A percentile compares a stretch with the other conserved stretches of the same genome.
phyloP scores from a whole-genome alignment of 2,329 filamentous ascomycete species.

The Aspergillus sp. region DNA sequence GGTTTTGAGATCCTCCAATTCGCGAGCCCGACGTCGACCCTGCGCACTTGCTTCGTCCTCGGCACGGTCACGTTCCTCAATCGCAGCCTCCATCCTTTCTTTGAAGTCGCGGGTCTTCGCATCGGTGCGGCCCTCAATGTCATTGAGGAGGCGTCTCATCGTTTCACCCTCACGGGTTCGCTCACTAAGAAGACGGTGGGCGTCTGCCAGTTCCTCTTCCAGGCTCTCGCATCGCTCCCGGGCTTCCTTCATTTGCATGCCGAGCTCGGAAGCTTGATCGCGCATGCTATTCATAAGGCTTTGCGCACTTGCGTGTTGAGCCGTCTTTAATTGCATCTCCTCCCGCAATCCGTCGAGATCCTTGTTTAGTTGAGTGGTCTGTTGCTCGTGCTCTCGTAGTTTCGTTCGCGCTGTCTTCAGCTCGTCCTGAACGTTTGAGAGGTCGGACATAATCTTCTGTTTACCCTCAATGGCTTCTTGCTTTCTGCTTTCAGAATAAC shows the following conservation, averaged over 20 bases:
- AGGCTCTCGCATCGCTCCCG: slow-evolving; percentile 78
- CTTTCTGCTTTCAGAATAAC: slow-evolving; percentile 75
- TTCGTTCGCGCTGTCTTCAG: slow-evolving; percentile 56
- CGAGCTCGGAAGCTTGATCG: slow-evolving; percentile 84
- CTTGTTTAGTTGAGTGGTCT: slow-evolving; percentile 65
- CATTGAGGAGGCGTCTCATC: slow-evolving; percentile 83
- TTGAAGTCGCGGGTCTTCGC: slow-evolving; percentile 83
- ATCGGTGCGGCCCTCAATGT: slow-evolving; percentile 82
- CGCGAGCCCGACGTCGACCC: slow-evolving; percentile 72
- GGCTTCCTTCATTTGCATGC: slow-evolving; percentile 87
- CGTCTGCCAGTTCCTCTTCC: slow-evolving; percentile 88
- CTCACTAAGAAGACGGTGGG: slow-evolving; percentile 81
- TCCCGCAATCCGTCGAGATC: slow-evolving; percentile 71
- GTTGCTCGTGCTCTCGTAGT: slow-evolving; percentile 72
- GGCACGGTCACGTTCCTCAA: slow-evolving; percentile 90
- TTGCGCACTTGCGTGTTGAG: slow-evolving; percentile 83
- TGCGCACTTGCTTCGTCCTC: slow-evolving; percentile 85
- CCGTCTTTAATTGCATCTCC: slow-evolving; percentile 78
- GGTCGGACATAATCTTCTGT: slow-evolving; percentile 70
- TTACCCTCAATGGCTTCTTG: slow-evolving; percentile 71
- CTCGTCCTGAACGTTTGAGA: slow-evolving; percentile 72
- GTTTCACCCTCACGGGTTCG: slow-evolving; percentile 90
- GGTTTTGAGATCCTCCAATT: slow-evolving; percentile 80
- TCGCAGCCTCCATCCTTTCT: slow-evolving; percentile 78
- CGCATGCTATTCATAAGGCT: slow-evolving; percentile 88